Percentiles rank a stretch among this genome's conserved stretches.
Evolutionary conservation across 164 flowering plant genomes (phyloP).

Genomic region (Stephania japonica): DNA sequence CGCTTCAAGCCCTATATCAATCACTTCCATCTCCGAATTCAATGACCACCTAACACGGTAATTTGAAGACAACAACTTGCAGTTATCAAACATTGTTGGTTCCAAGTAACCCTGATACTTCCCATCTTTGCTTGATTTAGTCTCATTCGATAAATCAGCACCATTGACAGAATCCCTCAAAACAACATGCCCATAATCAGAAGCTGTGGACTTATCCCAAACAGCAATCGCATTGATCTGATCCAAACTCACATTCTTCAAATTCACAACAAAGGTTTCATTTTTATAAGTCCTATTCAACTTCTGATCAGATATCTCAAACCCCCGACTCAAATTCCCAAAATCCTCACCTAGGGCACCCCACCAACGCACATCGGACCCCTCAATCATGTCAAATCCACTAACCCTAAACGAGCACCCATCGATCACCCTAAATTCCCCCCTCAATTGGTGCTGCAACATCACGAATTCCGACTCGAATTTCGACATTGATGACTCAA

Average conservation of each 20-base stretch:
- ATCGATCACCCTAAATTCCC: slow-evolving; percentile 44
- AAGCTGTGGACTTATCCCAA: slow-evolving; percentile 71
- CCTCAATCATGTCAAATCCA: slow-evolving; percentile 76
- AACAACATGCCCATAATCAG: slow-evolving; percentile 73
- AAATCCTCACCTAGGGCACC: slow-evolving; percentile 57
- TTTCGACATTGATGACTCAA: slow-evolving; percentile 30
- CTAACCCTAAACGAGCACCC: slow-evolving; percentile 76
- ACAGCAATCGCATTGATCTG: slow-evolving; percentile 59
- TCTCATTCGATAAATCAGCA: slow-evolving; percentile 6
- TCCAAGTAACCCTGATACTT: slow-evolving; percentile 17
- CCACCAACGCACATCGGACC: slow-evolving; percentile 86
- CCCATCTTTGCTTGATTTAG: slow-evolving; percentile 19
- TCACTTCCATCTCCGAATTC: slow-evolving; percentile 28
- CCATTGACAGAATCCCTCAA: slow-evolving; percentile 19
- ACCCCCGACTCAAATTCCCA: slow-evolving; percentile 61
- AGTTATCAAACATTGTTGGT: slow-evolving; percentile 84
- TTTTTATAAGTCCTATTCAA: slow-evolving; percentile 67
- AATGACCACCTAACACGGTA: slow-evolving; percentile 81
- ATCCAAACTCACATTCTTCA: slow-evolving; percentile 71
- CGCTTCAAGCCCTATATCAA: slow-evolving; percentile 89
- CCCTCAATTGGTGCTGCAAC: slow-evolving; percentile 82
- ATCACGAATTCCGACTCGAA: slow-evolving; percentile 56
- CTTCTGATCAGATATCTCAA: slow-evolving; percentile 51
- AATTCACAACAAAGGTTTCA: slow-evolving; percentile 46
- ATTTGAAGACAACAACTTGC: slow-evolving; percentile 48